Conservation (phyloP, 164 flowering plant species). For the Tetrastigma voinierianum region DNA sequence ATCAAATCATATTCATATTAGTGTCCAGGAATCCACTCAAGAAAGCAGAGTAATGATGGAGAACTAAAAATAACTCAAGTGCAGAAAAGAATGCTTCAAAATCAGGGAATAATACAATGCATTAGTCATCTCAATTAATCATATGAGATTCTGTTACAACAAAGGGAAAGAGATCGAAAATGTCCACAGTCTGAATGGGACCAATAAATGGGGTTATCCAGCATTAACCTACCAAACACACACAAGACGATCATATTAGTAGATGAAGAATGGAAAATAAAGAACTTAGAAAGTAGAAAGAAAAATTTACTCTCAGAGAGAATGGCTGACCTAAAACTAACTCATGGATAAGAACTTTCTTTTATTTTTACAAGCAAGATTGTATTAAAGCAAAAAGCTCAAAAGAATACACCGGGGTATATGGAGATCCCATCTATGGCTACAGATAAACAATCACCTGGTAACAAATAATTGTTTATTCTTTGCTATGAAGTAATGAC, state of each 20-base stretch:
- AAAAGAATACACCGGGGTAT: too few species aligned
- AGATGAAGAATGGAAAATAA: neutral
- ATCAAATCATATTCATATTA: too few species aligned
- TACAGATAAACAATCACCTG: too few species aligned
- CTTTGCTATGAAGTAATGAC: too few species aligned
- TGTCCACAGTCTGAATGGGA: constrained; percentile 94
- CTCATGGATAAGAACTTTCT: too few species aligned
- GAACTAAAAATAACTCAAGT: neutral
- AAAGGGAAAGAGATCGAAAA: constrained; percentile 77
- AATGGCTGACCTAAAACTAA: too few species aligned
- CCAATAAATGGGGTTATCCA: constrained; percentile 84
- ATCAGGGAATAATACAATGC: constrained; percentile 28
- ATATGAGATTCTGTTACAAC: constrained; percentile 72
- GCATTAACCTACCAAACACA: constrained; percentile 66
- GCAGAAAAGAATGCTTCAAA: neutral
- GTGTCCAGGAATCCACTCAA: neutral
- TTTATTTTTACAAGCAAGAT: too few species aligned
- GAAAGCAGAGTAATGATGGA: neutral
- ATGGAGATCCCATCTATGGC: too few species aligned
- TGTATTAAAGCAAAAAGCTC: too few species aligned
- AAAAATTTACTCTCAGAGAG: neutral
- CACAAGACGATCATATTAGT: neutral
- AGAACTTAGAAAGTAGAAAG: neutral
- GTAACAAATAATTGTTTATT: too few species aligned
- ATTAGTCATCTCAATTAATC: too few species aligned